phyloP scores from a whole-genome alignment of 495 filamentous ascomycete genomes.

The Neurospora sp. region DNA sequence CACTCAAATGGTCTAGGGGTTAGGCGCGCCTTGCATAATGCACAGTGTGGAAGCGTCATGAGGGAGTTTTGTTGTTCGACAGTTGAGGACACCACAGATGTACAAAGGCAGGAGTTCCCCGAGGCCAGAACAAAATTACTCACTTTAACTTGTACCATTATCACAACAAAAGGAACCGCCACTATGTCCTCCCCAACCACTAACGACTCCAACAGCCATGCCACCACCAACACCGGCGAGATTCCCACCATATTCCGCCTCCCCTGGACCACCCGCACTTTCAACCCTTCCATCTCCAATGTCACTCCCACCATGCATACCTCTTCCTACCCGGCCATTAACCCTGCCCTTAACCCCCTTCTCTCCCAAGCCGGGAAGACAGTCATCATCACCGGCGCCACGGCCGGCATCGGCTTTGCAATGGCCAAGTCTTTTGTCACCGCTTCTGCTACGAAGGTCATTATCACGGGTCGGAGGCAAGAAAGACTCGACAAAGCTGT shows the following conservation, averaged over 20 bases:
- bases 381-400: constrained; percentile 39
- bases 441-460: constrained; percentile 24
- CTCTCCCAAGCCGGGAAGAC: constrained; percentile 33
- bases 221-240: constrained; percentile 19
- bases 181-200: neutral
- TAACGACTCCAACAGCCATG: neutral
- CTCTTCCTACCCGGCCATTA: constrained; percentile 32
- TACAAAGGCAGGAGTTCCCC: neutral
- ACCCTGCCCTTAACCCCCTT: constrained; percentile 20
- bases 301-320: constrained; percentile 20
- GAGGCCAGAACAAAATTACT: neutral
- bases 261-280: neutral
- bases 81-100: no score
- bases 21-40: no score
- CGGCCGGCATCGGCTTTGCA: constrained; percentile 25
- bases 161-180: neutral
- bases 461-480: constrained; percentile 23
- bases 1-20: no score
- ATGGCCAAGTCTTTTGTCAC: constrained; percentile 27
- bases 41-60: no score
- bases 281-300: neutral
- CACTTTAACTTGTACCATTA: neutral
- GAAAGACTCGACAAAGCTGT: constrained; percentile 5
- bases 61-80: no score
- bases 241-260: constrained; percentile 28